A percentile compares a stretch with the other conserved stretches of the same genome.
phyloP scores from a whole-genome alignment of 805 yeast species.

The Saturnispora sekii region DNA sequence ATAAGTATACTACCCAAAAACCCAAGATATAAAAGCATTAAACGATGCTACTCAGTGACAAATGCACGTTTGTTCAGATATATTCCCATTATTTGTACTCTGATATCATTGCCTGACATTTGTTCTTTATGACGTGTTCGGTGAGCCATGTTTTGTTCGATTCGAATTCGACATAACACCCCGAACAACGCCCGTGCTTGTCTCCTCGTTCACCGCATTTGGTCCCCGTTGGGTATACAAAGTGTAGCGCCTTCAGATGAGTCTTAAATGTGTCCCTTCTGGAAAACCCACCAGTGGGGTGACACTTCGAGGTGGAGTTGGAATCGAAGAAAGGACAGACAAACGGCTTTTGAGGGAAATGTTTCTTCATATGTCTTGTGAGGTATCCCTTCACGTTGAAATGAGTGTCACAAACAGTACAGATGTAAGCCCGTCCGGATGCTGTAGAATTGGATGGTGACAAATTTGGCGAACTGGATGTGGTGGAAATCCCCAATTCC shows the following conservation, averaged over 20 bases:
- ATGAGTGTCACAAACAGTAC: slow-evolving; percentile 39
- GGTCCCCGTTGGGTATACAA: slow-evolving; percentile 47
- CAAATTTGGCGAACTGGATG: not conserved
- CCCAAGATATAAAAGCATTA: not conserved
- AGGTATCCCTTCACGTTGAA: slow-evolving; percentile 46
- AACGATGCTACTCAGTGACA: not conserved
- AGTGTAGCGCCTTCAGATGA: slow-evolving; percentile 47
- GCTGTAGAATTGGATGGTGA: not conserved
- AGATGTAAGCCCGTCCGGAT: slow-evolving; percentile 25
- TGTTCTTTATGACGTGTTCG: slow-evolving; percentile 39
- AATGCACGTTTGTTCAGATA: not conserved
- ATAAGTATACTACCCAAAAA: no score
- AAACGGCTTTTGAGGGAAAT: slow-evolving; percentile 40
- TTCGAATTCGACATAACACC: slow-evolving; percentile 41
- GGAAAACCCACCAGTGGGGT: slow-evolving; percentile 49
- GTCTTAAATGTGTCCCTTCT: slow-evolving; percentile 52
- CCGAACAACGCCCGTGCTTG: slow-evolving; percentile 42
- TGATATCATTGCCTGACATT: slow-evolving; percentile 30
- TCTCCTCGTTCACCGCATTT: slow-evolving; percentile 34
- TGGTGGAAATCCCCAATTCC: not conserved
- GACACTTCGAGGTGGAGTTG: slow-evolving; percentile 32
- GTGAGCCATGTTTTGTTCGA: slow-evolving; percentile 44
- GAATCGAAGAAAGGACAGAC: slow-evolving; percentile 40
- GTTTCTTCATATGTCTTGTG: slow-evolving; percentile 47
- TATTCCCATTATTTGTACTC: slow-evolving; percentile 14